phyloP scores from a whole-genome alignment of 164 flowering plant species.

The Protea cynaroides region DNA sequence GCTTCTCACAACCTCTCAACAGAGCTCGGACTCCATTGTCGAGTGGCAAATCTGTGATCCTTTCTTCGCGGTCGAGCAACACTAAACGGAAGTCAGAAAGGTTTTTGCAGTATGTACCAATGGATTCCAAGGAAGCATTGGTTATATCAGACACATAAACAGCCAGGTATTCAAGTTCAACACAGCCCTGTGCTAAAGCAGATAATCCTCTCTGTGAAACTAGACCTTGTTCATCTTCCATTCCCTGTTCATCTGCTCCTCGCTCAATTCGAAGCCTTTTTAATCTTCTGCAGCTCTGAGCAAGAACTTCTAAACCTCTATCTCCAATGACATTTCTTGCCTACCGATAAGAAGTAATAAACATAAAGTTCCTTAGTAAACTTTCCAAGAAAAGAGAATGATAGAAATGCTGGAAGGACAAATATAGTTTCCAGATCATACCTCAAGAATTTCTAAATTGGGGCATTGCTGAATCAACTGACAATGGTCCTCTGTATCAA shows the following conservation, averaged over 20 bases:
- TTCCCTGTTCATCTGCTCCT: constrained; percentile 67
- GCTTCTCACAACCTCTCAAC: constrained; percentile 52
- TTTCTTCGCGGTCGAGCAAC: constrained; percentile 53
- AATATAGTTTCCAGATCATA: constrained; percentile 19
- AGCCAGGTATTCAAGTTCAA: constrained; percentile 56
- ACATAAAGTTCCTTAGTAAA: background rate
- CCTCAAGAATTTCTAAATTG: constrained; percentile 96
- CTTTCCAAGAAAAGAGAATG: background rate
- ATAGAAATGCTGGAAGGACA: background rate
- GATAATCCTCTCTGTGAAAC: constrained; percentile 69
- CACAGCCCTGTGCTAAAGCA: constrained; percentile 62
- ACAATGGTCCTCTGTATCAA: constrained; percentile 80
- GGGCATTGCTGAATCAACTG: constrained; percentile 69
- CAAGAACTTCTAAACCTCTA: constrained; percentile 51
- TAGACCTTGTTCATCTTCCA: constrained; percentile 64
- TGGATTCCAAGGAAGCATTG: constrained; percentile 41
- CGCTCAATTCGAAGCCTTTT: constrained; percentile 62
- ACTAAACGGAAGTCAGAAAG: constrained; percentile 73
- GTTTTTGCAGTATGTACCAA: constrained; percentile 47
- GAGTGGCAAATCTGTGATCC: constrained; percentile 65
- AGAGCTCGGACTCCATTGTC: constrained; percentile 74
- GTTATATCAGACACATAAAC: constrained; percentile 72
- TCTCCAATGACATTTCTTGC: constrained; percentile 60
- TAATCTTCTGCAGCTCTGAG: constrained; percentile 35
- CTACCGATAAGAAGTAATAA: constrained; percentile 24